Base-by-base conservation (phyloP, 306 rosid genomes). In the Elaeagnus macrophylla region DNA sequence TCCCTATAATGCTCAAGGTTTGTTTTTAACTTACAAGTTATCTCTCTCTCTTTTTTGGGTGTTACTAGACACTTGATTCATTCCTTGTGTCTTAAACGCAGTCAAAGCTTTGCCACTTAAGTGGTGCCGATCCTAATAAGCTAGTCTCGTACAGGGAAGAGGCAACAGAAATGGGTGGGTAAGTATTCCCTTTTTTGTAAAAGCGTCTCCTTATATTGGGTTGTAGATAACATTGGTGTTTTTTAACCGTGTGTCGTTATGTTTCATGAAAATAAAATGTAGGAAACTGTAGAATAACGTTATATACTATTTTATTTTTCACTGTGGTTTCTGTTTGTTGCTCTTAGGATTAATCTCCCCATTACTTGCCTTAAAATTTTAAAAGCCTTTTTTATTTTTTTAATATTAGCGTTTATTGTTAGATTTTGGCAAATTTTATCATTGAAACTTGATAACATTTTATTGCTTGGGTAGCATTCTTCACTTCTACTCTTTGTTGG, bases 121-220 rank as follows among this genome's bases (percentile, higher is more conserved):
- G 81, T 67, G 85, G 69, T 65, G 77, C 68, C 45, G 61, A 68
- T 76, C 87, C 93, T 48, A 55, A 42, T 39, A 75, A 82, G 65
- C 83, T 91, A 44, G 82, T 82, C 64, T 74, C 89, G 25, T 65
- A 11, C 79, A 86, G 64, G 71, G 97, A 91, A 77, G 97, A 91
- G 78, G 72, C 95, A 41, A 72, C 97, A 1, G 97, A 91, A 75
- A 84, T 91, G 96, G 97, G 97, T 41, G 97, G 97, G 97, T 86
- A 77, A 60, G 97, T 91, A 64, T 51, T 52, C 36, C 51, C 36
- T 0, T 56, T 37, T 72, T 7, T 41, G n/a, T n/a, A 17, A 41
- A 42, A 25, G 7, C 39, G 40, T 41, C 67, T 51, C 40, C 66
- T 49, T 67, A 48, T 39, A 8, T 61, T 36, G 45, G 18, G 2